A percentile compares a stretch with the other conserved stretches of the same genome.
phyloP scores from a whole-genome alignment of 192 early-diverging fungal species.

The Linnemannia hyalina region DNA sequence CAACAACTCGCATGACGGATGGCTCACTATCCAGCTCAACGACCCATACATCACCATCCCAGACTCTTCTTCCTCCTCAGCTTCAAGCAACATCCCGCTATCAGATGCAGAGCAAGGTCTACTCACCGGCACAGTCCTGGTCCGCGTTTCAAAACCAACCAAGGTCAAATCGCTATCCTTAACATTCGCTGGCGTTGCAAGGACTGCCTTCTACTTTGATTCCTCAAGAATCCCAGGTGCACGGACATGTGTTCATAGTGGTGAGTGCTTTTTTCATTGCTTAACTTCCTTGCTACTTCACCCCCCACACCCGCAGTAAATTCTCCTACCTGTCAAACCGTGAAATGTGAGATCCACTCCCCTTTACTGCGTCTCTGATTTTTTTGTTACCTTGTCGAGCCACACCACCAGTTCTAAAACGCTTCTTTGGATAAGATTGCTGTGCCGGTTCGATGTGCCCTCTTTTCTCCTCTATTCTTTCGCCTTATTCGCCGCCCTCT shows the following conservation, averaged over 20 bases:
- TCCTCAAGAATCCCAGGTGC: slow-evolving; percentile 30
- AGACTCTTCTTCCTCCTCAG: slow-evolving; percentile 6
- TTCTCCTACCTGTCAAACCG: neutral
- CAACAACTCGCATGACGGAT: slow-evolving; percentile 7
- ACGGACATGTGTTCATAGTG: slow-evolving; percentile 14
- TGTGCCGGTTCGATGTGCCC: neutral
- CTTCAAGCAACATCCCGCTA: neutral
- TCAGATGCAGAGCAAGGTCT: slow-evolving; percentile 4
- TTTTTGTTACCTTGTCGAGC: neutral
- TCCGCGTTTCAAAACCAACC: slow-evolving; percentile 40
- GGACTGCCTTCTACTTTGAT: slow-evolving; percentile 34
- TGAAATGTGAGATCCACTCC: neutral
- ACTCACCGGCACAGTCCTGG: slow-evolving; percentile 27
- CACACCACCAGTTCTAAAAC: neutral
- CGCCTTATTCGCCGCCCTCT: neutral
- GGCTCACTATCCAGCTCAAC: slow-evolving; percentile 27
- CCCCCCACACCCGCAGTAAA: neutral
- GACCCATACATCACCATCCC: slow-evolving; percentile 28
- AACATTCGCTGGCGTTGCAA: slow-evolving; percentile 27
- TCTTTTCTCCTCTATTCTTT: neutral
- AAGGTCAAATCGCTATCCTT: slow-evolving; percentile 41
- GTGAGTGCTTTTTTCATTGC: neutral
- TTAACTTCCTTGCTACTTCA: neutral
- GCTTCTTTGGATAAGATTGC: neutral
- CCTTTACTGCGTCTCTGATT: neutral